Base-by-base conservation (phyloP, 2,329 filamentous ascomycete species). In the Myotisia sp. region DNA sequence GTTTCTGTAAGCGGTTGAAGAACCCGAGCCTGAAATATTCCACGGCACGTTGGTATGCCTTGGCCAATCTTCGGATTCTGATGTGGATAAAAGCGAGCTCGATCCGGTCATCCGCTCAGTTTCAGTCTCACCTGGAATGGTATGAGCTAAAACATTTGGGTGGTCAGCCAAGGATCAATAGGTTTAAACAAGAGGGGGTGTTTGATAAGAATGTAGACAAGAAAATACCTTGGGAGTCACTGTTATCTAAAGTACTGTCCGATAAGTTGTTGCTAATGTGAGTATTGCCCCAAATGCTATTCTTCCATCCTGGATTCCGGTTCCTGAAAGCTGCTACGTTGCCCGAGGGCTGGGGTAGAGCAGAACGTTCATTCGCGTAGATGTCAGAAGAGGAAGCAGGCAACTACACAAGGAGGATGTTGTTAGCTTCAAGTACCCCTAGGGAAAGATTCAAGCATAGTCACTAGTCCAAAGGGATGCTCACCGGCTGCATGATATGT, bases 31-130 rank as follows among this genome's bases (percentile, higher is more conserved):
- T n/a, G n/a, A n/a, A n/a, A 59, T 57, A 42, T 67, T 69, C 79
- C 79, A 84, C 10, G 70, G 67, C 23, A 65, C 59, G 42, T 60
- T 64, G 33, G 63, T 58, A 29, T 62, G 62, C 33, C 55, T 57
- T 39, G 48, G 54, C 74, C 76, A 81, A 29, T 66, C 62, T 44
- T 81, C 76, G 12, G 71, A 70, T 48, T 83, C 76, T 6, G 79
- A 80, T 26, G 74, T 71, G 28, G 72, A 67, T 39, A 80, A 66
- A 24, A 85, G 63, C 38, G 77, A 79, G 40, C 74, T 68, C 4
- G 79, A 82, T 31, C 79, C 79, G 3, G 73, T 26, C 22, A 34
- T 19, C 8, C n/a, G n/a, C n/a, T n/a, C n/a, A n/a, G n/a, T n/a
- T n/a, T 12, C 22, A 24, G 29, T 13, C 13, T 32, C 29, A 12